Conservation (phyloP, 2,329 filamentous ascomycete species). For the Ophiocordyceps camponoti-leonardi region DNA sequence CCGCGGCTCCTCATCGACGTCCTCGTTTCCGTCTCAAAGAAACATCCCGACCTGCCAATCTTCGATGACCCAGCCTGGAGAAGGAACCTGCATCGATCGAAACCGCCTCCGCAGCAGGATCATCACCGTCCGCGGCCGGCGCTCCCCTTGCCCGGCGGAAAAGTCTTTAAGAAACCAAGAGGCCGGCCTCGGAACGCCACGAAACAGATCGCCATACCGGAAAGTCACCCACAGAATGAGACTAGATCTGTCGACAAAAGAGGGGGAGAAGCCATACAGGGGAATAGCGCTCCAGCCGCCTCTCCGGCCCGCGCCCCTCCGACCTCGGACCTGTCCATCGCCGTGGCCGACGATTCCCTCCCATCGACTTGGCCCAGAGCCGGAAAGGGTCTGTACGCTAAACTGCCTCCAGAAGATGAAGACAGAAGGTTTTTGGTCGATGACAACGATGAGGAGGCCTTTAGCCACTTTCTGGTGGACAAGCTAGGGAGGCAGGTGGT, state of each 20-base stretch:
- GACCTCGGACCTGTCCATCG: not conserved
- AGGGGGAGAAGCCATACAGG: not conserved
- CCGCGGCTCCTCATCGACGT: slow-evolving; percentile 23
- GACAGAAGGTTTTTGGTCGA: slow-evolving; percentile 19
- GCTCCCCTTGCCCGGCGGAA: not conserved
- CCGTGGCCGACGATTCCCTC: slow-evolving; percentile 10
- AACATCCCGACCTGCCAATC: slow-evolving; percentile 23
- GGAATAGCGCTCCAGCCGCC: not conserved
- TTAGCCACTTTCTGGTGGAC: slow-evolving; percentile 25
- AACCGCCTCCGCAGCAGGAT: not conserved
- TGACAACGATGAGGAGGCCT: slow-evolving; percentile 23
- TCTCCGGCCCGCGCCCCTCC: not conserved
- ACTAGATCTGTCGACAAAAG: not conserved
- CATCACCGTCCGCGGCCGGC: not conserved
- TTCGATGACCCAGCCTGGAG: slow-evolving; percentile 25
- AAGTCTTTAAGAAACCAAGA: not conserved
- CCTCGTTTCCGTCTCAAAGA: slow-evolving; percentile 23
- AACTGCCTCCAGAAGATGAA: slow-evolving; percentile 18
- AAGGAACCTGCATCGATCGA: slow-evolving; percentile 1
- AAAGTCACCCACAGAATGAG: not conserved
- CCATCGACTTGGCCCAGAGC: slow-evolving; percentile 23
- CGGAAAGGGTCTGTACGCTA: slow-evolving; percentile 21
- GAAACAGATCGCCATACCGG: not conserved
- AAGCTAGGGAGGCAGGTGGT: slow-evolving; percentile 17
- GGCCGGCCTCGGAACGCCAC: not conserved